A percentile compares a stretch with the other conserved stretches of the same genome.
phyloP scores from a whole-genome alignment of 768 basidiomycete species.

The Podaxis carcinomalis region DNA sequence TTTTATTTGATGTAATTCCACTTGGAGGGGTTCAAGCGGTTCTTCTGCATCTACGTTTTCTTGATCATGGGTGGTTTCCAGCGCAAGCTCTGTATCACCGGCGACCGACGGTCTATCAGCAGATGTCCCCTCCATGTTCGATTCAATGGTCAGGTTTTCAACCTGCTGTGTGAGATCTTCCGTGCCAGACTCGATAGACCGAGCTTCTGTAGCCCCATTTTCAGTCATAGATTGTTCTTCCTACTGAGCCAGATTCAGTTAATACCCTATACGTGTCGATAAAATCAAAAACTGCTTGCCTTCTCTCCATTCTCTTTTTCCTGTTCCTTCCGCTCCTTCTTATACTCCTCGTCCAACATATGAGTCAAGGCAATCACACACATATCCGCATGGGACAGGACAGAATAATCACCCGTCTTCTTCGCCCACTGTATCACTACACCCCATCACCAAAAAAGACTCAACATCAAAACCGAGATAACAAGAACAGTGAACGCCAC shows the following conservation, averaged over 20 bases:
- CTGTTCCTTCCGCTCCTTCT: slow-evolving; percentile 29
- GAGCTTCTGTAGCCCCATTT: background rate
- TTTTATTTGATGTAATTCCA: slow-evolving; percentile 12
- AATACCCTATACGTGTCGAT: background rate
- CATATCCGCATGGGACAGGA: slow-evolving; percentile 87
- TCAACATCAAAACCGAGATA: background rate
- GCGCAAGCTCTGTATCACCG: slow-evolving; percentile 3
- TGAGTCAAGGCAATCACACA: slow-evolving; percentile 88
- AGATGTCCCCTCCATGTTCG: background rate
- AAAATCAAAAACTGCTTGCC: slow-evolving; percentile 17
- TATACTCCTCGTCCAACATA: slow-evolving; percentile 59
- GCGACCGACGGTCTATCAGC: background rate
- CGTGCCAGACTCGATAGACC: background rate
- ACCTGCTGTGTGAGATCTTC: slow-evolving; percentile 1
- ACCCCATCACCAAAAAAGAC: slow-evolving; percentile 3
- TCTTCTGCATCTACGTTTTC: slow-evolving; percentile 16
- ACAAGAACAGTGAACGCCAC: slow-evolving; percentile 13
- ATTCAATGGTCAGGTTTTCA: slow-evolving; percentile 1
- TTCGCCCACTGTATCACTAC: slow-evolving; percentile 88
- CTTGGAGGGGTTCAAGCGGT: slow-evolving; percentile 13
- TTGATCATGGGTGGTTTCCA: slow-evolving; percentile 5
- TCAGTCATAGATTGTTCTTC: slow-evolving; percentile 3
- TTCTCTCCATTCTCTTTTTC: slow-evolving; percentile 18
- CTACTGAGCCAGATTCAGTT: slow-evolving; percentile 28
- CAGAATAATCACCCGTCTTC: slow-evolving; percentile 94